These are phyloP conservation scores for Podaxis mareebaensis DNA, from an alignment of 768 basidiomycete genomes.

Conservation along the genomic window DNA sequence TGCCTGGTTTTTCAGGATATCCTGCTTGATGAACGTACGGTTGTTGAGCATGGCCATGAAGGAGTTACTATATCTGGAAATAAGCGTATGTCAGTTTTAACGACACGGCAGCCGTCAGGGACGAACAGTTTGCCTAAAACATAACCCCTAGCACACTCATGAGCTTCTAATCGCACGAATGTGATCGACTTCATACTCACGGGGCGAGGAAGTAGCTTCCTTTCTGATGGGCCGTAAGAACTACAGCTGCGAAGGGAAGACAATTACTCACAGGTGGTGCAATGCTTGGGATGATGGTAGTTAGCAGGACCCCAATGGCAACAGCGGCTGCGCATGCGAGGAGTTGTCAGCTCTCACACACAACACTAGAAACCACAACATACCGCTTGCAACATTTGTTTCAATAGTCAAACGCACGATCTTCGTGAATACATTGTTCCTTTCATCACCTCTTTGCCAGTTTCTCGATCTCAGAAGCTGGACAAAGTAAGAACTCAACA, in stretches of 20 bases:
- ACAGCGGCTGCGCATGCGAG: background rate
- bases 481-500: background rate
- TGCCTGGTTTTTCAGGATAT: background rate
- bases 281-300: background rate
- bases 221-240: background rate
- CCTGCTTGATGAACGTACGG: background rate
- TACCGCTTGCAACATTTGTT: slow-evolving; percentile 10
- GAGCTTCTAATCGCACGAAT: background rate
- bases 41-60: slow-evolving; percentile 14
- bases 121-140: slow-evolving; percentile 7
- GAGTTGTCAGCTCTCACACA: background rate
- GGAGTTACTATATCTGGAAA: slow-evolving; percentile 10
- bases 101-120: too few relatives aligned
- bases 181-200: background rate
- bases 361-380: background rate
- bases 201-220: slow-evolving; percentile 11
- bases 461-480: slow-evolving; percentile 1
- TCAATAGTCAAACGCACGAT: slow-evolving; percentile 10
- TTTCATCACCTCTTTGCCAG: background rate
- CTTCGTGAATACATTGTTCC: slow-evolving; percentile 1
- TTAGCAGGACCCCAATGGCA: background rate
- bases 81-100: background rate
- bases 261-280: slow-evolving; percentile 5
- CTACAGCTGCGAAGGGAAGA: background rate
- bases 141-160: background rate